Evolutionary conservation across 2,329 filamentous ascomycete genomes (phyloP).

Genomic region (Talaromyces marneffei): DNA sequence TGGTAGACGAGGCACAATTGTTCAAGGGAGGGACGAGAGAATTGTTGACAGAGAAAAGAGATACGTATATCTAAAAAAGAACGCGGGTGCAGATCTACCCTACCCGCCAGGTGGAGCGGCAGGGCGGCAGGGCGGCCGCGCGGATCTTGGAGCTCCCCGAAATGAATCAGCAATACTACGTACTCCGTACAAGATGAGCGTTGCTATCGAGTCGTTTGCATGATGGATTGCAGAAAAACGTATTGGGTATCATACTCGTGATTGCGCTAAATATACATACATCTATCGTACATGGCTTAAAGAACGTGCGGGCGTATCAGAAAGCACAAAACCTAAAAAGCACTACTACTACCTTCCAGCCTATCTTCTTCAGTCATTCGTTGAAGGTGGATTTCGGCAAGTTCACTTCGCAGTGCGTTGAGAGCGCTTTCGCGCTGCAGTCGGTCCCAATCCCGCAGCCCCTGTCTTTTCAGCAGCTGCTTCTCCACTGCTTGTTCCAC

Average conservation of each 20-base stretch:
- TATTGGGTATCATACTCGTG: background rate
- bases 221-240: background rate
- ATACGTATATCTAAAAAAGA: background rate
- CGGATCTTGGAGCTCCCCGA: background rate
- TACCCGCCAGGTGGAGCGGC: background rate
- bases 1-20: background rate
- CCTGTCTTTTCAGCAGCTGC: slow-evolving; percentile 38
- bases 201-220: background rate
- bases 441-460: slow-evolving; percentile 44
- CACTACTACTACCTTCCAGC: slow-evolving; percentile 30
- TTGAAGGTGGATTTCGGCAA: slow-evolving; percentile 45
- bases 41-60: background rate
- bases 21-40: background rate
- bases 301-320: background rate
- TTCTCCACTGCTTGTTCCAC: slow-evolving; percentile 41
- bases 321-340: slow-evolving; percentile 28
- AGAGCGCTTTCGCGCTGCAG: slow-evolving; percentile 44
- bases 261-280: background rate
- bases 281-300: background rate
- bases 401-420: slow-evolving; percentile 42
- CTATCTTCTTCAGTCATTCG: slow-evolving; percentile 42
- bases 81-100: slow-evolving; percentile 4
- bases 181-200: too few relatives aligned
- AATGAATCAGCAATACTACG: background rate
- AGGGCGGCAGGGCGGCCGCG: background rate